phyloP scores from a whole-genome alignment of 2,329 filamentous ascomycete species.

The Calonectria leucothoes region DNA sequence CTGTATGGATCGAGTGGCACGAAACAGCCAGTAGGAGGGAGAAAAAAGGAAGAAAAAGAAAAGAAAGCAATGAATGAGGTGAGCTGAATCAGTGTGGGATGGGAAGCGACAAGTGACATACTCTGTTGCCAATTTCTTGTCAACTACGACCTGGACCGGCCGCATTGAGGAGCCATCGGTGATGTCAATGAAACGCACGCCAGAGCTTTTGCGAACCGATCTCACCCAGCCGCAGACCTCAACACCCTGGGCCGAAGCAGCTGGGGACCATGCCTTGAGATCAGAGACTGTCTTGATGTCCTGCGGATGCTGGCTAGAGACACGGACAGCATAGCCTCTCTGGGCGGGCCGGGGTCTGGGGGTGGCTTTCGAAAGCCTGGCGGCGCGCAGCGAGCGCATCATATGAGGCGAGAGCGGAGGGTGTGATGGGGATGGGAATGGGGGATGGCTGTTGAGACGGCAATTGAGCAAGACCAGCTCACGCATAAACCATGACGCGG shows the following conservation, averaged over 20 bases:
- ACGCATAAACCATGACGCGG: not conserved
- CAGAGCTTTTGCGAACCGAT: slow-evolving; percentile 88
- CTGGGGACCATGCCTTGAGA: slow-evolving; percentile 65
- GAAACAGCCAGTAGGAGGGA: not conserved
- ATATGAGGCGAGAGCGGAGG: slow-evolving; percentile 3
- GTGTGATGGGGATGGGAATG: not conserved
- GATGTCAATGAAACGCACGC: slow-evolving; percentile 83
- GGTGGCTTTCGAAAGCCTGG: slow-evolving; percentile 21
- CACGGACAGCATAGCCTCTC: slow-evolving; percentile 49
- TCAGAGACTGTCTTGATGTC: slow-evolving; percentile 62
- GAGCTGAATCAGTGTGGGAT: not conserved
- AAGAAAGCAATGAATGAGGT: not conserved
- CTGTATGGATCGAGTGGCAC: not conserved
- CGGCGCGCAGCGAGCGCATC: slow-evolving; percentile 37
- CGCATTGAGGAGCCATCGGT: slow-evolving; percentile 87
- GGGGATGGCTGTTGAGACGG: not conserved
- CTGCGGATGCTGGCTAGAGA: slow-evolving; percentile 41
- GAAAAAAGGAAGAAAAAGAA: not conserved
- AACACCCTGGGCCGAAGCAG: slow-evolving; percentile 57
- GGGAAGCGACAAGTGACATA: slow-evolving; percentile 56
- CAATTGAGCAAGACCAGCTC: not conserved
- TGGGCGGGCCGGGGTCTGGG: slow-evolving; percentile 2
- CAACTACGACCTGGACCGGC: slow-evolving; percentile 84
- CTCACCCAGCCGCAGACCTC: slow-evolving; percentile 83
- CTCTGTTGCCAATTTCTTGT: slow-evolving; percentile 77